These are phyloP conservation scores for Datura wrightii DNA, from an alignment of 257 asterid species.

Conservation along the genomic window DNA sequence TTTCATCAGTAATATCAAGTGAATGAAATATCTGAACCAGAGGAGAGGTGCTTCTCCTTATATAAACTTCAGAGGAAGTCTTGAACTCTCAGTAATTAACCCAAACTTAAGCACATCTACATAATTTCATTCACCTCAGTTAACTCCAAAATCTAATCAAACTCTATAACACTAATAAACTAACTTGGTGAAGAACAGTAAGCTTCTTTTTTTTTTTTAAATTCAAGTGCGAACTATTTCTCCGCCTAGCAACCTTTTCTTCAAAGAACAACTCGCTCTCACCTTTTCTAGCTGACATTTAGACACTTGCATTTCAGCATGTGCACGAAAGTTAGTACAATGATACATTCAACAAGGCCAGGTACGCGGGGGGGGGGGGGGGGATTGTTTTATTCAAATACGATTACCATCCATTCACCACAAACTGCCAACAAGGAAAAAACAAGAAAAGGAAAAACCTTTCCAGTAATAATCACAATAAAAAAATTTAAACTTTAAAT, in stretches of 20 bases:
- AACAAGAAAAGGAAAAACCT: not conserved
- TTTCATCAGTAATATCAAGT: not conserved
- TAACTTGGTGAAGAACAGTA: slow-evolving; percentile 14
- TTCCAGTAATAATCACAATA: slow-evolving; percentile 20
- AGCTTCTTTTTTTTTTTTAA: not conserved
- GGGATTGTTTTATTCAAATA: not conserved
- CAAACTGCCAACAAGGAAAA: not conserved
- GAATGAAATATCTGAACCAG: slow-evolving; percentile 25
- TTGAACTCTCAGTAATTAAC: not conserved
- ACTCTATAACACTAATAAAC: not conserved
- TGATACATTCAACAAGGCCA: not conserved
- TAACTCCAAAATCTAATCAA: slow-evolving; percentile 12
- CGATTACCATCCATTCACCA: not conserved
- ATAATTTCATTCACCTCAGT: not conserved
- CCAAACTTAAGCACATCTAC: not conserved
- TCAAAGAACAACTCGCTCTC: not conserved
- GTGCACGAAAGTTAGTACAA: not conserved
- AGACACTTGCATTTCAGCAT: slow-evolving; percentile 24
- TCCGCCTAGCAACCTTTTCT: not conserved
- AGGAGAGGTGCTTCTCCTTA: not conserved
- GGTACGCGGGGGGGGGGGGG: no score
- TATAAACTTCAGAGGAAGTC: not conserved
- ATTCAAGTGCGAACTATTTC: not conserved
- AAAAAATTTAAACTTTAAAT: not conserved
- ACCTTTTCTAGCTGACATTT: slow-evolving; percentile 17